A percentile compares a stretch with the other conserved stretches of the same genome.
phyloP scores from a whole-genome alignment of 2,329 filamentous ascomycete genomes.

The Pseudogymnoascus sp. region DNA sequence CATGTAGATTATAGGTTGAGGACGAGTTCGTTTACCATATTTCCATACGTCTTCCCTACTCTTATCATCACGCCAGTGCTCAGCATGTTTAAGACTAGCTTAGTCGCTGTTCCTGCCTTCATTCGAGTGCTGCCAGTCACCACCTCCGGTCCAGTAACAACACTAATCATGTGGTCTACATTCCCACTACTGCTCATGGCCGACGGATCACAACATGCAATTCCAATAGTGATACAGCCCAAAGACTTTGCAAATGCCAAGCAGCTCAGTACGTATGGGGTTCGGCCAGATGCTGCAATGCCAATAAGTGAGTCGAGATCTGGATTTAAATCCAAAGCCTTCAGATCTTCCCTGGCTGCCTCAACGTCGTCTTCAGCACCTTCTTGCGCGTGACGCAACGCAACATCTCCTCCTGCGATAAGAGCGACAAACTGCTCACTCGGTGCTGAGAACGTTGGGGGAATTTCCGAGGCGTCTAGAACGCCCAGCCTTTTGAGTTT shows the following conservation, averaged over 20 bases:
- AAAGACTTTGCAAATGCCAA: constrained; percentile 30
- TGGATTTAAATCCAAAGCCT: constrained; percentile 25
- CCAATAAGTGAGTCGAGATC: constrained; percentile 33
- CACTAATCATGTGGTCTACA: constrained; percentile 30
- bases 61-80: constrained; percentile 36
- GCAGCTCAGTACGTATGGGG: constrained; percentile 35
- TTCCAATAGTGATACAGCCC: constrained; percentile 32
- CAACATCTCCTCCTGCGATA: constrained; percentile 35
- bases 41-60: constrained; percentile 35
- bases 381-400: constrained; percentile 34
- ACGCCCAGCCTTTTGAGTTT: constrained; percentile 30
- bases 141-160: constrained; percentile 36
- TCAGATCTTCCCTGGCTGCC: constrained; percentile 27
- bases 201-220: constrained; percentile 32
- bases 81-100: constrained; percentile 37
- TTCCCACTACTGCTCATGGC: constrained; percentile 23
- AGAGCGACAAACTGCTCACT: constrained; percentile 33
- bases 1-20: neutral
- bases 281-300: constrained; percentile 36
- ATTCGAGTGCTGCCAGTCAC: constrained; percentile 39
- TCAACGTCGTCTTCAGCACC: constrained; percentile 34
- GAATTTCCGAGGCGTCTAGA: constrained; percentile 36
- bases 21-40: constrained; percentile 28
- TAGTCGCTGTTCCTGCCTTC: constrained; percentile 38
- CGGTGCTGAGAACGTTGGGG: constrained; percentile 34